Base-by-base conservation (phyloP, 345 rosid species). In the Noccaea caerulescens region DNA sequence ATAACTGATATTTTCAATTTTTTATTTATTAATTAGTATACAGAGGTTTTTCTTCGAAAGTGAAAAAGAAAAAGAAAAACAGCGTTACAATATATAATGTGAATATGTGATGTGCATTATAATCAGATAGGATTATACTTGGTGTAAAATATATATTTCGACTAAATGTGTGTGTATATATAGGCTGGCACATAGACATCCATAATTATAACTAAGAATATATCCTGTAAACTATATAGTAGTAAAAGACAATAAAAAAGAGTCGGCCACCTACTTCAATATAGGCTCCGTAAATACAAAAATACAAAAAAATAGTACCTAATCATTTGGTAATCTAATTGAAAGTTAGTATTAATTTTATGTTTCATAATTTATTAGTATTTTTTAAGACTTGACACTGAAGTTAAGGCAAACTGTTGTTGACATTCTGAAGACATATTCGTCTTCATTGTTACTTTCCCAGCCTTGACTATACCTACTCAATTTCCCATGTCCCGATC, bases 371-470 rank as follows among this genome's bases (percentile, higher is more conserved):
- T 8, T 16, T 16, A 16, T 16, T 16, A 16, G 18, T 16, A 23
- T 7, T 50, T 7, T n/a, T 6, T 7, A 45, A 25, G 20, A 44
- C 18, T 57, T 16, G 13, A 56, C 34, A 11, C 23, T 68, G 41
- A 34, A 57, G 58, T 10, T 39, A 58, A 66, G 61, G 71, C 32
- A 41, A 8, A 51, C 38, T 49, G 39, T 14, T 49, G 67, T 51
- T 61, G 68, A 71, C 62, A 71, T 32, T 61, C 60, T 34, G 25
- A 46, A 58, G 67, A 69, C 39, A 47, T 47, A 46, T 69, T 47
- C 45, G 58, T 69, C 58, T 25, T 47, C 45, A 20, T 58, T 39
- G 57, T 36, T 58, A 47, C 57, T 47, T 69, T 47, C 49, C 11
- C 38, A 58, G 47, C 58, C 58, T 58, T 59, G 58, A 65, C 69